A percentile compares a stretch with the other conserved stretches of the same genome.
These are phyloP conservation scores for Penicillium manginii DNA, from an alignment of 495 filamentous ascomycete species.

Conservation along the genomic window DNA sequence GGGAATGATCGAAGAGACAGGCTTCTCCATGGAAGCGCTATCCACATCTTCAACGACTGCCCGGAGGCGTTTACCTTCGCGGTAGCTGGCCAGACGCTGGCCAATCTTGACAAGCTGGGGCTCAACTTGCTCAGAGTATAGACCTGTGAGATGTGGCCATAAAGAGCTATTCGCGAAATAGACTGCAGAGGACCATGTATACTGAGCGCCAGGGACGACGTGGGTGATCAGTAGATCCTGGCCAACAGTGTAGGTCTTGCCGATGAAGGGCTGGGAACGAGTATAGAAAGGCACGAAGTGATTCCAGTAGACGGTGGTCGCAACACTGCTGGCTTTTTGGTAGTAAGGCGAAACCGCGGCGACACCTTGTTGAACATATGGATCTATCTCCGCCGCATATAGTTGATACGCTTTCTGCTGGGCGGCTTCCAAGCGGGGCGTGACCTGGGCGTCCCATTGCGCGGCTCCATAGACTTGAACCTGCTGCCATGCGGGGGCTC, in stretches of 20 bases:
- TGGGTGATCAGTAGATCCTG: constrained; percentile 71
- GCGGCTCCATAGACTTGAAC: constrained; percentile 63
- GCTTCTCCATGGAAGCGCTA: constrained; percentile 35
- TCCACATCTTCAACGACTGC: constrained; percentile 61
- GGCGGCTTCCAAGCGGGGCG: constrained; percentile 70
- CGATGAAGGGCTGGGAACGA: constrained; percentile 70
- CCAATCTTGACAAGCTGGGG: constrained; percentile 92
- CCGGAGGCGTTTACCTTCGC: constrained; percentile 64
- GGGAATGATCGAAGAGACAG: constrained; percentile 29
- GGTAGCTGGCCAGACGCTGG: constrained; percentile 84
- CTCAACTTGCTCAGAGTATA: constrained; percentile 91
- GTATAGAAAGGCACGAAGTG: constrained; percentile 76
- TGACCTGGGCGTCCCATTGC: constrained; percentile 77
- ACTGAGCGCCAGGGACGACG: constrained; percentile 70
- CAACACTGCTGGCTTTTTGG: constrained; percentile 60
- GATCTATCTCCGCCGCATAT: constrained; percentile 71
- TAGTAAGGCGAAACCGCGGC: constrained; percentile 70
- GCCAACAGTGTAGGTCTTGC: constrained; percentile 67
- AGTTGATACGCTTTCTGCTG: constrained; percentile 61
- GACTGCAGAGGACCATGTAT: constrained; percentile 66
- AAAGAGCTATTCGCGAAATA: constrained; percentile 73
- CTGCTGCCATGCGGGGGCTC: constrained; percentile 72
- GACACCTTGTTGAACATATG: constrained; percentile 68
- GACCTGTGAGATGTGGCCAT: constrained; percentile 75
- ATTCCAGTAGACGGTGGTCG: constrained; percentile 68